Conservation (phyloP, 768 basidiomycete genomes). For the Panus rudis region DNA sequence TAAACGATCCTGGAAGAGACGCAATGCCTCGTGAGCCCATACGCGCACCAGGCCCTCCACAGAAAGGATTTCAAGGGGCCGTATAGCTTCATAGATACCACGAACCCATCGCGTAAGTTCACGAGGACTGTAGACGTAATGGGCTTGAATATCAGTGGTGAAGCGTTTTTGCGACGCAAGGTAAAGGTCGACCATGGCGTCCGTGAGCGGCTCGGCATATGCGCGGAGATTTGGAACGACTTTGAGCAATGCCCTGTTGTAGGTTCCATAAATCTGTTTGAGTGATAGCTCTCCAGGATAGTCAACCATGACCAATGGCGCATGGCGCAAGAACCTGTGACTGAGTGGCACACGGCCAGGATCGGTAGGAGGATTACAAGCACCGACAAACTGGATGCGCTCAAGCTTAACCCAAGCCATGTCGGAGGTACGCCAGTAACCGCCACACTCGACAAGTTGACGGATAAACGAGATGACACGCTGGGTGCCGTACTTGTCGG, state of each 20-base stretch:
- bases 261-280: slow-evolving; percentile 98
- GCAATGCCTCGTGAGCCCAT: slow-evolving; percentile 96
- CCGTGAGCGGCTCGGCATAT: slow-evolving; percentile 90
- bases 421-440: slow-evolving; percentile 91
- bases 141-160: slow-evolving; percentile 95
- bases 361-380: slow-evolving; percentile 98
- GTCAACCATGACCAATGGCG: slow-evolving; percentile 97
- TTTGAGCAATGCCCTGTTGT: slow-evolving; percentile 92
- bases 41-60: slow-evolving; percentile 94
- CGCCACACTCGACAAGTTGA: slow-evolving; percentile 90
- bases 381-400: slow-evolving; percentile 99
- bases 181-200: slow-evolving; percentile 96
- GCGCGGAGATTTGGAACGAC: slow-evolving; percentile 90
- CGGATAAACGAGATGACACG: slow-evolving; percentile 97
- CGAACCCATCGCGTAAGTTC: slow-evolving; percentile 97
- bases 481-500: slow-evolving; percentile 98
- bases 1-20: slow-evolving; percentile 95
- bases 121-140: slow-evolving; percentile 98
- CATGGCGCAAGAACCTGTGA: slow-evolving; percentile 95
- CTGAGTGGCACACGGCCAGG: slow-evolving; percentile 98
- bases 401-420: slow-evolving; percentile 97
- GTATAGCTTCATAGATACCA: slow-evolving; percentile 95
- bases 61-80: slow-evolving; percentile 86
- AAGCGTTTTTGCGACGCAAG: slow-evolving; percentile 90
- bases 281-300: slow-evolving; percentile 96